These are phyloP conservation scores for Pistacia vera DNA, from an alignment of 345 rosid genomes.

Conservation along the genomic window DNA sequence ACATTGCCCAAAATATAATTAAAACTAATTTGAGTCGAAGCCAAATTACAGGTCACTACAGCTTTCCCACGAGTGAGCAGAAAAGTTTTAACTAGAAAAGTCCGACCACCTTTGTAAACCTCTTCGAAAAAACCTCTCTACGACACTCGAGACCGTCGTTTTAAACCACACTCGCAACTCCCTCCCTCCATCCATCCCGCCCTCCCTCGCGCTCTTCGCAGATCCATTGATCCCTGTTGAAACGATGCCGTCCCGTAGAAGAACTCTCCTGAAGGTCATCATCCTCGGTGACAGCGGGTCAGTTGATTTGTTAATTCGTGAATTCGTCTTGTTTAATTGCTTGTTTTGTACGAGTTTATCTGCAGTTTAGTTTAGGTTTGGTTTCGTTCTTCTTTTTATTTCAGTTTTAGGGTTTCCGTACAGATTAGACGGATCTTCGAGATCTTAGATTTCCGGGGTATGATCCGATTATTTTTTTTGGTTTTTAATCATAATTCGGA, in stretches of 20 bases:
- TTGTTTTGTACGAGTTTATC: neutral
- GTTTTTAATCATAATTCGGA: neutral
- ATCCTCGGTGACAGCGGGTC: conserved; percentile 99
- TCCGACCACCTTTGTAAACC: neutral
- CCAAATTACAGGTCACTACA: conserved; percentile 30
- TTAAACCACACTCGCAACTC: neutral
- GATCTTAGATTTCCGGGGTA: neutral
- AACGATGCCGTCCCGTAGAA: conserved; percentile 88
- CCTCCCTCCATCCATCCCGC: too few species aligned
- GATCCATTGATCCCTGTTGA: conserved; percentile 16
- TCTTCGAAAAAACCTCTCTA: neutral
- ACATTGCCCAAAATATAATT: neutral
- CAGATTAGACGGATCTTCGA: conserved; percentile 13
- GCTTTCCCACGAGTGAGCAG: conserved; percentile 6
- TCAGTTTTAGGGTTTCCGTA: conserved; percentile 10
- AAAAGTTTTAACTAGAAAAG: conserved; percentile 5
- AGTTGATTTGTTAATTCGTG: conserved; percentile 1
- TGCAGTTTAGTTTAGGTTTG: neutral
- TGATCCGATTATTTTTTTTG: conserved; percentile 10
- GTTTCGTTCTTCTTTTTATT: too few species aligned
- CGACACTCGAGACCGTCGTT: neutral
- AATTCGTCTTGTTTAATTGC: neutral
- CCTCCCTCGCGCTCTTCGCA: neutral
- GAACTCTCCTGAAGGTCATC: conserved; percentile 93
- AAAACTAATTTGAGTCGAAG: neutral